Base-by-base conservation (phyloP, 2,329 filamentous ascomycete species). In the Lizonia empirigonia region DNA sequence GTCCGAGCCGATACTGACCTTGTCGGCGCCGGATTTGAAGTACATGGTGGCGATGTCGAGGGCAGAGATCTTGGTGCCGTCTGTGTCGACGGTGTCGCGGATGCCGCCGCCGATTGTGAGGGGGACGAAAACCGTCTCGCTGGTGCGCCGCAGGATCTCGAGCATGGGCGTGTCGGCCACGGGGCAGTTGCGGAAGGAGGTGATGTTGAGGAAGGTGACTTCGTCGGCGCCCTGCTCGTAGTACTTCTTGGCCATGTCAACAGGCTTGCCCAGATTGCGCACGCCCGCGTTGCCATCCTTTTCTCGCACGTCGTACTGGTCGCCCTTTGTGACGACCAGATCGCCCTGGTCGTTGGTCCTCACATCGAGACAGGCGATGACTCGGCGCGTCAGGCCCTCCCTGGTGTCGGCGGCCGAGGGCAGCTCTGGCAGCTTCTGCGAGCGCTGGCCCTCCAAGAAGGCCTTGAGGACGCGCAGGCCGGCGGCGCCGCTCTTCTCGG, bases 221-320 rank as follows among this genome's bases (percentile, higher is more conserved):
- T 99, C 94, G 74, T 99, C 94, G 10, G 94, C 92, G 53, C 94
- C 94, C 76, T 96, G 91, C 68, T 95, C 88, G 79, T 97, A 99
- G 80, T 99, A 99, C 67, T 85, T 86, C 74, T 85, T 85, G 7
- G 94, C 94, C 84, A 99, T 89, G 59, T 96, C 91, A 39, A 99
- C 92, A 1, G 94, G 94, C 76, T 99, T 99, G 59, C 94, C 94
- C 3, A 99, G 82, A 74, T 99, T 99, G 58, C 94, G 86, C 27
- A 99, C 92, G 61, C 83, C 73, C 16, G 82, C 79, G 39, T 77
- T 77, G 20, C 68, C 78, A 46, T 83, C 80, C 76, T 97, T 97
- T 68, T 97, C 94, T 24, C 94, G 89, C 6, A 99, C 94, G 68
- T 99, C 94, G 77, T 99, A 99, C 74, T 97, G 93, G 75, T 99